Conservation (phyloP, 257 asterid genomes). For the Echium plantagineum region DNA sequence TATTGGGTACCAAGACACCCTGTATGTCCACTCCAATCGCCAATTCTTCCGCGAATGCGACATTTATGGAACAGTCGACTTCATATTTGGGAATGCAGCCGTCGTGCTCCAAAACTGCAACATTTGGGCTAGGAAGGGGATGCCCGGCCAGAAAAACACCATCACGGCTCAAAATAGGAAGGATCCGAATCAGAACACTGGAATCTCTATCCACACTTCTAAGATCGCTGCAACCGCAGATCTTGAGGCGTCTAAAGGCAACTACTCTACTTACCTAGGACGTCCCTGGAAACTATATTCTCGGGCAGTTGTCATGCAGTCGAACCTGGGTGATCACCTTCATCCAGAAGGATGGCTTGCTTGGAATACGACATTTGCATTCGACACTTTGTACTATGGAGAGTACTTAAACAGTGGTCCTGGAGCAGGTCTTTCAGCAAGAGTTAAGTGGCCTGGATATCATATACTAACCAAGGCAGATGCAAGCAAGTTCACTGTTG, state of each 20-base stretch:
- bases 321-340: constrained; percentile 26
- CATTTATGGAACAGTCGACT: constrained; percentile 41
- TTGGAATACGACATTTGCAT: constrained; percentile 30
- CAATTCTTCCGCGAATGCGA: constrained; percentile 46
- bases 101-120: constrained; percentile 36
- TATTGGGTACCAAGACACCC: constrained; percentile 40
- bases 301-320: constrained; percentile 33
- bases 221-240: constrained; percentile 23
- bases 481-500: constrained; percentile 36
- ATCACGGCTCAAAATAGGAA: constrained; percentile 43
- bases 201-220: constrained; percentile 40
- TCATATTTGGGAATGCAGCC: constrained; percentile 50
- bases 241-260: constrained; percentile 17
- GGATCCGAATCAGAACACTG: constrained; percentile 45
- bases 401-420: constrained; percentile 47
- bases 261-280: constrained; percentile 31
- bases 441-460: constrained; percentile 41
- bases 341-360: constrained; percentile 35
- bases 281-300: constrained; percentile 47
- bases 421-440: constrained; percentile 23
- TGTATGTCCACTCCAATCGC: constrained; percentile 27
- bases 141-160: constrained; percentile 31
- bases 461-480: constrained; percentile 20
- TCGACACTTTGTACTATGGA: constrained; percentile 32
- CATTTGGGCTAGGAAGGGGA: constrained; percentile 30